Conservation (phyloP, 1,284 basidiomycete species). For the Cryptococcus sp. region DNA sequence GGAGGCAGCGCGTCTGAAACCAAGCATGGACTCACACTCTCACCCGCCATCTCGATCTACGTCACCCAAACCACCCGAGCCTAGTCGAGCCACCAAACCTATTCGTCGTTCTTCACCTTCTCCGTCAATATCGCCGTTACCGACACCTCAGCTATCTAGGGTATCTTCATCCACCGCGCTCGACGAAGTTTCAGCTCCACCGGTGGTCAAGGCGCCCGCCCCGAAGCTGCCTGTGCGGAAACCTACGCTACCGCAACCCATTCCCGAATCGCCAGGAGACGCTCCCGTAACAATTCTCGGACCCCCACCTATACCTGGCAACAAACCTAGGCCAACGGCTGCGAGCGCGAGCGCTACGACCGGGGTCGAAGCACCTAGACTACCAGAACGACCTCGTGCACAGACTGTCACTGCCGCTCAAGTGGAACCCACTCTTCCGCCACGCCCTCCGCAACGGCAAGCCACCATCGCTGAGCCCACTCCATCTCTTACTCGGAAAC, state of each 20-base stretch:
- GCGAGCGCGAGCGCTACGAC: neutral
- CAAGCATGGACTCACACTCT: too few relatives aligned
- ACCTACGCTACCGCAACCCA: conserved; percentile 2
- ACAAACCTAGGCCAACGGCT: conserved; percentile 21
- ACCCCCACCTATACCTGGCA: conserved; percentile 24
- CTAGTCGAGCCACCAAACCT: conserved; percentile 18
- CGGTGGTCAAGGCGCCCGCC: neutral
- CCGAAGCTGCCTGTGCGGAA: conserved; percentile 7
- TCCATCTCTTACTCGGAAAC: neutral
- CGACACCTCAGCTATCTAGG: conserved; percentile 3
- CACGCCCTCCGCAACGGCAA: conserved; percentile 15
- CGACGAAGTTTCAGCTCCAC: neutral
- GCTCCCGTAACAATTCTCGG: conserved; percentile 1
- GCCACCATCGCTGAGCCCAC: conserved; percentile 1
- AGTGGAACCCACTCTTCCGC: conserved; percentile 7
- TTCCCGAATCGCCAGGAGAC: neutral
- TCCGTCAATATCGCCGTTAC: too few relatives aligned
- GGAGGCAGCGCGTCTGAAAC: too few relatives aligned
- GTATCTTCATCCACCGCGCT: neutral
- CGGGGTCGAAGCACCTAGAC: conserved; percentile 6
- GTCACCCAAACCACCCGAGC: conserved; percentile 13
- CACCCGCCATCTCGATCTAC: conserved; percentile 13
- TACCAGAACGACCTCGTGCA: conserved; percentile 15
- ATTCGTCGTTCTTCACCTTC: conserved; percentile 3
- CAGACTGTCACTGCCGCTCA: conserved; percentile 13